Evolutionary conservation across 805 yeast species (phyloP), one percentile per base, ranked within the genome.

Genomic region (Wickerhamiella australiensis): DNA sequence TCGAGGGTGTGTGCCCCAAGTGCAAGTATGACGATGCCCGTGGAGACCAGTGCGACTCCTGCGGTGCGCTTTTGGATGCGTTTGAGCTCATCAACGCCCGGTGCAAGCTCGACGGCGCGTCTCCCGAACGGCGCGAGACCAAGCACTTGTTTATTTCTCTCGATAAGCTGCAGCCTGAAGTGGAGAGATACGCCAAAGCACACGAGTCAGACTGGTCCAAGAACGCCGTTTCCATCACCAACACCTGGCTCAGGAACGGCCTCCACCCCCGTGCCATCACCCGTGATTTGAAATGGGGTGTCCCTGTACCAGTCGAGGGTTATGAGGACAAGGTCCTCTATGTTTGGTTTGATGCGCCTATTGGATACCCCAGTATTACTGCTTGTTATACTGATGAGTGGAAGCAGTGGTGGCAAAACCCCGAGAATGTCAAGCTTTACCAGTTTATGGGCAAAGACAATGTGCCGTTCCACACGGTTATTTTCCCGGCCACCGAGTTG

Each of bases 391-490:
- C 86, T 15, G 66, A 74, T 40, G 75, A 74, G 48, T 90, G 97
- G 97, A 69, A 75, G 60, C 64, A 77, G 58, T 90, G 98, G 98
- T 92, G 99, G 99, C 78, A 77, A 59, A 73, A 83, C 62, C 94
- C 95, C n/a, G 86, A 87, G 49, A 65, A 87, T 54, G 96, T 92
- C 55, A 69, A 83, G 56, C 72, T 92, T 57, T 86, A 85, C 66
- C 99, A 92, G 72, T 92, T 92, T 67, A 92, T 92, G 99, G 99
- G 99, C 68, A 92, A 92, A 67, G 99, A 92, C 68, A 92, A 92
- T 63, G 96, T 88, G 60, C 96, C 97, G 27, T 92, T 92, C 85
- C 99, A 92, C 65, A 83, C 96, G 1, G 98, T 92, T 50, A 94
- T 92, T 50, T 92, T 90, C 86, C 99, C 99, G 53, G 80, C 94